Conservation (phyloP, 176 grass and related monocot genomes). For the Microstegium vimineum region DNA sequence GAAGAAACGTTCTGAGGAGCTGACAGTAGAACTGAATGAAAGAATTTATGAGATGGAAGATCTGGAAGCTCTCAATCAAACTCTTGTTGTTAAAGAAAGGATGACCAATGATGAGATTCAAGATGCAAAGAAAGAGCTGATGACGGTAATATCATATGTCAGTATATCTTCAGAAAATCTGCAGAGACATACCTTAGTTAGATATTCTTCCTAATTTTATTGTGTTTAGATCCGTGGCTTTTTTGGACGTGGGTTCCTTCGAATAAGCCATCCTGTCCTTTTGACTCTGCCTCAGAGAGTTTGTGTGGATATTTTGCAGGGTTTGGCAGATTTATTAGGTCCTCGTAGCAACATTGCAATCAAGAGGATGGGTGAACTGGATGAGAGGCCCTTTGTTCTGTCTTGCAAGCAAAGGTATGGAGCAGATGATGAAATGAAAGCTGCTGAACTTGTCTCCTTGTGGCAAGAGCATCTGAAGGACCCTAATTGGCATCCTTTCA, state of each 20-base stretch:
- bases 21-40: conserved; percentile 26
- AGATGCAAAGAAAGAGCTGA: conserved; percentile 39
- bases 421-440: background rate
- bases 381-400: too few species aligned
- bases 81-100: conserved; percentile 38
- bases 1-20: conserved; percentile 29
- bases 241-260: background rate
- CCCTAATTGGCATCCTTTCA: too few species aligned
- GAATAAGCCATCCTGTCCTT: background rate
- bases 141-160: conserved; percentile 14
- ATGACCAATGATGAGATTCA: conserved; percentile 44
- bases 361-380: too few species aligned
- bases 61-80: conserved; percentile 39
- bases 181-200: too few species aligned
- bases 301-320: conserved; percentile 20
- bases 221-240: background rate
- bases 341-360: background rate
- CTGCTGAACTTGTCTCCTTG: conserved; percentile 12
- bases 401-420: conserved; percentile 30
- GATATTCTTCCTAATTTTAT: too few species aligned
- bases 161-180: background rate
- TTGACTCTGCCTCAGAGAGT: background rate
- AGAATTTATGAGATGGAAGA: conserved; percentile 28
- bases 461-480: background rate
- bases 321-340: conserved; percentile 26